Percentiles rank a stretch among this genome's conserved stretches.
Evolutionary conservation across 371 early-diverging fungal genomes (phyloP).

Genomic region (Mucor velutinosus): DNA sequence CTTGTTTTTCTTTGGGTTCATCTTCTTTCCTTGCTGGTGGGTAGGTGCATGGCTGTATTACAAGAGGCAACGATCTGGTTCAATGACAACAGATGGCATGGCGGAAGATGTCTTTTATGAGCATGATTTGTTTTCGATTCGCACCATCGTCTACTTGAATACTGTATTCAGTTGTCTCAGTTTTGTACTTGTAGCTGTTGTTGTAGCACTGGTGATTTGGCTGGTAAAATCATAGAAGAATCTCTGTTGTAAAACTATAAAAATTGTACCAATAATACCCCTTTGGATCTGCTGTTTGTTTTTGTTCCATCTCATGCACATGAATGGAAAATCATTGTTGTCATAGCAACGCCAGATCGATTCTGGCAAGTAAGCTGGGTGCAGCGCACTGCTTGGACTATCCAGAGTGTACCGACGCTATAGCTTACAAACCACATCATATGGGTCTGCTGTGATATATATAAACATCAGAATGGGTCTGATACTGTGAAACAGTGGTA

Average conservation of each 20-base stretch:
- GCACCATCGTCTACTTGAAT: conserved; percentile 14
- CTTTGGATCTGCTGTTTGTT: not conserved
- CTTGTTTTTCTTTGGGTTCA: conserved; percentile 19
- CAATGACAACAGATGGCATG: not conserved
- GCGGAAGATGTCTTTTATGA: not conserved
- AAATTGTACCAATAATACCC: not conserved
- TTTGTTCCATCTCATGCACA: not conserved
- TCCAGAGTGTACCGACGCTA: no score
- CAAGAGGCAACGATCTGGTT: not conserved
- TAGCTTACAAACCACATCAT: no score
- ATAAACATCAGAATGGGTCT: not conserved
- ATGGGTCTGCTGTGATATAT: no score
- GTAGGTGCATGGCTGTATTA: conserved; percentile 11
- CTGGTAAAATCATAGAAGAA: not conserved
- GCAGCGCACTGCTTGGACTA: no score
- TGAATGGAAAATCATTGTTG: not conserved
- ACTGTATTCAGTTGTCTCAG: conserved; percentile 9
- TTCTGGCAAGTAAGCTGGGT: not conserved
- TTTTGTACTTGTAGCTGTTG: conserved; percentile 3
- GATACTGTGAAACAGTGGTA: not conserved
- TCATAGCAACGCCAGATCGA: not conserved
- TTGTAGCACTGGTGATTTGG: conserved; percentile 8
- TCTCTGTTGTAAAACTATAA: not conserved
- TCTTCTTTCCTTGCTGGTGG: conserved; percentile 26
- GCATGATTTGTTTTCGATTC: not conserved